Evolutionary conservation across 2,329 filamentous ascomycete species (phyloP), one percentile per base, ranked within the genome.

Genomic region (Waltergamsia citrina): DNA sequence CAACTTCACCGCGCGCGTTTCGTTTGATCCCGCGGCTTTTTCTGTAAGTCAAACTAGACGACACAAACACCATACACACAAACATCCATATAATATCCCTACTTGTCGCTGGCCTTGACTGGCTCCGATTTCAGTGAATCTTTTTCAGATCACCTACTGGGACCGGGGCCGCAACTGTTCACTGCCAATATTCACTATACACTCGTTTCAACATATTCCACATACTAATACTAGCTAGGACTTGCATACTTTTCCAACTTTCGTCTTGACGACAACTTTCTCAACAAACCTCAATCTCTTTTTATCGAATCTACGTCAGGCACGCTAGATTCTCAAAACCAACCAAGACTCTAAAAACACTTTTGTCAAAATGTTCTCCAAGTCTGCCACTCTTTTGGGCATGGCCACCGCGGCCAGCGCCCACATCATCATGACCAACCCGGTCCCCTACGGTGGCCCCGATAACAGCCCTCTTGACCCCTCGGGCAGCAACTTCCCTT

Each of bases 371-470:
- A 73, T 74, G 70, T 58, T 62, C 48, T 51, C 62, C 34, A 69
- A 69, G 47, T 53, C 65, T 43, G 48, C 74, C 41, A 55, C 72
- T 34, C 36, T 65, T 29, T 49, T 63, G 71, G 69, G 74, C 50
- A 55, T 87, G 49, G 67, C 71, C 45, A 60, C 74, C 40, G 45
- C 72, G 35, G 73, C 68, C 46, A 70, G 74, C 32, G 85, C 82
- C 28, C 92, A 96, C 57, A 81, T 95, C 69, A 62, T 71, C 26
- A 80, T 96, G 67, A 59, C 50, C 34, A 66, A 62, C 7, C 90
- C 92, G 0, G 52, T 63, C 4, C 86, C 86, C 0, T 88, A 74
- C 40, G 48, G 56, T 12, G 43, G 43, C 2, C 45, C 52, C 0
- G 36, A 65, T 57, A 90, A 83, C 57, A 59, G 62, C 4, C 90